Evolutionary conservation across 23 red algal genomes (phyloP), one percentile per base, ranked within the genome.

Genomic region (Chondrus crispus): DNA sequence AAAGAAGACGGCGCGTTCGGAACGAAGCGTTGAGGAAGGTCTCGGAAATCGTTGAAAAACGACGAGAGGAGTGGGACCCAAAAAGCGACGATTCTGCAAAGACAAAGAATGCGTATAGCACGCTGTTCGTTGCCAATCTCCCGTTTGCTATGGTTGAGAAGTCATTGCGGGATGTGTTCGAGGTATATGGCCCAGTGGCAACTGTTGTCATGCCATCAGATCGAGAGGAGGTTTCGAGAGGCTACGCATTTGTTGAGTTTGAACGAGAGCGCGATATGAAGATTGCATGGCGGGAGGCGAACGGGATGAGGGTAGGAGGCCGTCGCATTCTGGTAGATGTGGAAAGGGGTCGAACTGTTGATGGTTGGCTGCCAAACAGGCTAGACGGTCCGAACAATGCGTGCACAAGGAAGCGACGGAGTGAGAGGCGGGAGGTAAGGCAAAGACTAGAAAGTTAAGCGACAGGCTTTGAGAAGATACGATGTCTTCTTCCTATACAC

Each of bases 191-290:
- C 18, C 38, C 68, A 13, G 82, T 96, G 22, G 43, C 33, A 10
- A 41, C 46, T 5, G 87, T 96, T 9, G 41, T 85, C 7, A 81
- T 84, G 51, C 94, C 94, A 28, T 88, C 77, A 44, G 66, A 87
- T 47, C 72, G 38, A 13, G 42, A 70, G 2, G 85, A 60, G 7
- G 64, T 94, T 70, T 86, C 91, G 20, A 62, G 82, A 19, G 82
- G 84, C 29, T 98, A 94, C 74, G 96, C 96, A 16, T 98, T 98
- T 81, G 82, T 98, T 4, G 96, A 98, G 78, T 98, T 94, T 43
- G 80, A 88, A 68, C 60, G 52, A 62, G 92, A 98, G 79, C 35
- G 84, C 43, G 96, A 95, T 74, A 41, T 82, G 16, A 74, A 87
- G 43, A 80, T 60, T 42, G 96, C 96, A 24, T 84, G 66, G 24